Percentiles rank a stretch among this genome's conserved stretches.
phyloP scores from a whole-genome alignment of 2,329 filamentous ascomycete species.

The Diaporthe velutina region DNA sequence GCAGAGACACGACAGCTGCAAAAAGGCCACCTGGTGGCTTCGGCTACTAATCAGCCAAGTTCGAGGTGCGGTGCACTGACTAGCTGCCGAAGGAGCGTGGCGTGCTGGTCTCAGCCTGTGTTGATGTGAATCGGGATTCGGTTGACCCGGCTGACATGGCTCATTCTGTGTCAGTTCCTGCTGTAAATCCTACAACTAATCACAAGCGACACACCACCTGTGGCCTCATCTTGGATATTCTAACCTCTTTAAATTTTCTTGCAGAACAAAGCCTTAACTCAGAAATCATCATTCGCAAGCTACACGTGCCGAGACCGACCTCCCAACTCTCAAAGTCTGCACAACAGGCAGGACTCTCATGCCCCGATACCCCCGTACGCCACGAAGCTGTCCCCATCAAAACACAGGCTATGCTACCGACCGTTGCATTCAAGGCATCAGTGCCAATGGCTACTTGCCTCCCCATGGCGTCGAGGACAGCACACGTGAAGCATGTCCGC shows the following conservation, averaged over 20 bases:
- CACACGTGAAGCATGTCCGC: not conserved
- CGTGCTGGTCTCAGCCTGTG: not conserved
- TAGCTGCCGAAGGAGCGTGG: not conserved
- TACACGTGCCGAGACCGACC: too few species aligned
- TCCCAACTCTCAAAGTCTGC: not conserved
- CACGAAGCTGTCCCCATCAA: not conserved
- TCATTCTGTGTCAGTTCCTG: not conserved
- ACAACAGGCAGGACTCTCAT: not conserved
- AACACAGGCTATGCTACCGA: not conserved
- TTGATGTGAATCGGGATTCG: not conserved
- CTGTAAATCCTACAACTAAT: not conserved
- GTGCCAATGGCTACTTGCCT: not conserved
- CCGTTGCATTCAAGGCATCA: not conserved
- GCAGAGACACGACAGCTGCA: not conserved
- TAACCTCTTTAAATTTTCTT: not conserved
- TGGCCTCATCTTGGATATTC: too few species aligned
- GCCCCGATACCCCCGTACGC: too few species aligned
- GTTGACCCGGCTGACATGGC: conserved; percentile 10
- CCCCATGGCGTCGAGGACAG: not conserved
- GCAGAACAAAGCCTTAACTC: not conserved
- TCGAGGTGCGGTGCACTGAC: not conserved
- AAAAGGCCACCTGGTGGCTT: not conserved
- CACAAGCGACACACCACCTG: not conserved
- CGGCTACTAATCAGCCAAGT: not conserved
- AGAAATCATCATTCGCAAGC: not conserved